These are phyloP conservation scores for Pseudocercospora macadamiae DNA, from an alignment of 2,329 filamentous ascomycete species.

Conservation along the genomic window DNA sequence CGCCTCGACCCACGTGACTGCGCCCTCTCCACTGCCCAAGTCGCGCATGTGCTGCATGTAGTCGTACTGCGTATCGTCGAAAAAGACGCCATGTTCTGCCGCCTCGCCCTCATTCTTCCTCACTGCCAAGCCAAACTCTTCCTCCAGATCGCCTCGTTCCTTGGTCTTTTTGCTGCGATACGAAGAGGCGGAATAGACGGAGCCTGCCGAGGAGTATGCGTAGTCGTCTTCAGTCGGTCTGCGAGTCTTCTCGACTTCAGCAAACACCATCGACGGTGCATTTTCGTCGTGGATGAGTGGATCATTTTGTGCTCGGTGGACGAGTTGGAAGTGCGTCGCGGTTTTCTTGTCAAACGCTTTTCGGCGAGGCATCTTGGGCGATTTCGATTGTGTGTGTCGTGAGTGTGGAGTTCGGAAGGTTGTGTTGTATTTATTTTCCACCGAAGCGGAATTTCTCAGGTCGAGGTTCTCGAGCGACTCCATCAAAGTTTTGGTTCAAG, in stretches of 20 bases:
- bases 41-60: slow-evolving; percentile 99
- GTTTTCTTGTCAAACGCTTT: slow-evolving; percentile 89
- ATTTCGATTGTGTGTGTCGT: not conserved
- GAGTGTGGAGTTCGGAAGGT: not conserved
- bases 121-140: slow-evolving; percentile 70
- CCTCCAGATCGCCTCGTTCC: slow-evolving; percentile 72
- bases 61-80: slow-evolving; percentile 92
- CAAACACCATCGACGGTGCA: slow-evolving; percentile 88
- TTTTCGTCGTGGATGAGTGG: slow-evolving; percentile 91
- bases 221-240: slow-evolving; percentile 31
- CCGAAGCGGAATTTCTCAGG: not conserved
- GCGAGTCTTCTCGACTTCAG: slow-evolving; percentile 56
- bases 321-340: slow-evolving; percentile 89
- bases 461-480: not conserved
- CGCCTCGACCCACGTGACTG: slow-evolving; percentile 81
- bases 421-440: no score
- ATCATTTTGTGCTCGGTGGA: slow-evolving; percentile 96
- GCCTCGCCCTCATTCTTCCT: slow-evolving; percentile 94
- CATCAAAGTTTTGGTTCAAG: not conserved
- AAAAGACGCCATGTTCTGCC: slow-evolving; percentile 90
- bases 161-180: slow-evolving; percentile 37
- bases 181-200: slow-evolving; percentile 39
- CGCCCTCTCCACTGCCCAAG: slow-evolving; percentile 65
- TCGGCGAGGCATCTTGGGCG: slow-evolving; percentile 68
- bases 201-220: slow-evolving; percentile 32